phyloP scores from a whole-genome alignment of 2,329 filamentous ascomycete genomes.

The Byssoonygena ceratinophila region DNA sequence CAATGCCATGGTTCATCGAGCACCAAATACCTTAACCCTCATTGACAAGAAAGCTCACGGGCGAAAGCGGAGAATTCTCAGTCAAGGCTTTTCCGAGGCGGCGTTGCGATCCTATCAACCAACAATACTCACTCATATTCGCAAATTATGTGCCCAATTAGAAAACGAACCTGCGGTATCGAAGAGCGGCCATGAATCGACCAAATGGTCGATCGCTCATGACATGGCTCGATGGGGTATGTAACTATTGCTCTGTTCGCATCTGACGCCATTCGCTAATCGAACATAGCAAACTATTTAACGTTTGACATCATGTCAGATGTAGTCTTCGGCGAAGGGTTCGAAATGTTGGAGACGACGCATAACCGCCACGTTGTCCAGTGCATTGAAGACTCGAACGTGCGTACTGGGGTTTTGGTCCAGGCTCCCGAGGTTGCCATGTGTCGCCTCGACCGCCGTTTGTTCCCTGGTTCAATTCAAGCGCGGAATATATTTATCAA shows the following conservation, averaged over 20 bases:
- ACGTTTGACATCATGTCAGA: conserved; percentile 33
- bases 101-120: conserved; percentile 52
- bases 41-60: conserved; percentile 18
- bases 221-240: conserved; percentile 39
- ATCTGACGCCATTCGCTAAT: neutral
- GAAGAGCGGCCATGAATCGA: conserved; percentile 1
- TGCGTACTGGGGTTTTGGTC: neutral
- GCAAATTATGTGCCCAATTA: conserved; percentile 12
- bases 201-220: conserved; percentile 32
- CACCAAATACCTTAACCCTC: conserved; percentile 11
- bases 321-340: neutral
- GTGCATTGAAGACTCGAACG: conserved; percentile 4
- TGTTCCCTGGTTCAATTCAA: neutral
- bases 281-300: conserved; percentile 25
- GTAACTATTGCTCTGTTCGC: neutral
- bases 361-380: neutral
- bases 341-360: neutral
- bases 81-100: conserved; percentile 23
- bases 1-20: conserved; percentile 24
- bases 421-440: neutral
- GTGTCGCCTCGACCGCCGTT: neutral
- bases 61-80: conserved; percentile 20
- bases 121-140: conserved; percentile 50
- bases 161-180: conserved; percentile 14
- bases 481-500: conserved; percentile 2